Evolutionary conservation across 2,329 filamentous ascomycete species (phyloP).

Genomic region (Neoarthrinium moseri): DNA sequence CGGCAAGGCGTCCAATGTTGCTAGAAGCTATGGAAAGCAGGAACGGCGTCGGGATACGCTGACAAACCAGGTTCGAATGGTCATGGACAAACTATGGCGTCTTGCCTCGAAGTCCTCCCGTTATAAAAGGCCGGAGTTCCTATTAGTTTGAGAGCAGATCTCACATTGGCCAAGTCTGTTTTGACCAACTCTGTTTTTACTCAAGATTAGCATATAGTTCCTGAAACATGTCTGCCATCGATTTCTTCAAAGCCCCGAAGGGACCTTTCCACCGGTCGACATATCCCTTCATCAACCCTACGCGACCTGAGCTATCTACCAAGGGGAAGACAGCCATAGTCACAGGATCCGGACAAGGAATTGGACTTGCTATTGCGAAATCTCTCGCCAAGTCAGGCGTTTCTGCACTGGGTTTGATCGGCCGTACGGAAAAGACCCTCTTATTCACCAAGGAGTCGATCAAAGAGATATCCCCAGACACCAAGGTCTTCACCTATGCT

Average conservation of each 20-base stretch:
- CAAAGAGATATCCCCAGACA: not conserved
- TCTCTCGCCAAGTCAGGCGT: conserved; percentile 7
- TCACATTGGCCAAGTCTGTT: no score
- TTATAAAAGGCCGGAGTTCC: no score
- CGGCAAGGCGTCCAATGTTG: no score
- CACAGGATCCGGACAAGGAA: conserved; percentile 4
- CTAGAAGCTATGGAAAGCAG: no score
- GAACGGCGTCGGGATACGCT: no score
- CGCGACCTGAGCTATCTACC: conserved; percentile 1
- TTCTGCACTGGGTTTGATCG: conserved; percentile 2
- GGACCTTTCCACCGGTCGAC: not conserved
- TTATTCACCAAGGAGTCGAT: not conserved
- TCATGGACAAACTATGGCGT: no score
- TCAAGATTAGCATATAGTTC: not conserved
- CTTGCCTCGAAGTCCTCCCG: no score
- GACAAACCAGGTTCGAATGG: no score
- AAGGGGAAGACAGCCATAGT: conserved; percentile 5
- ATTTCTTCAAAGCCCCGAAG: not conserved
- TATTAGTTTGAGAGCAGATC: no score
- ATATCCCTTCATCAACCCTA: conserved; percentile 4
- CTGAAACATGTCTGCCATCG: not conserved
- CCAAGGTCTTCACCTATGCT: not conserved
- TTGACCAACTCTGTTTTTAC: not conserved
- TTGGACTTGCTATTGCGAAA: not conserved
- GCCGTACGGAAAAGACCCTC: conserved; percentile 4